Base-by-base conservation (phyloP, 768 basidiomycete species). In the Thelephora aurantiotincta region DNA sequence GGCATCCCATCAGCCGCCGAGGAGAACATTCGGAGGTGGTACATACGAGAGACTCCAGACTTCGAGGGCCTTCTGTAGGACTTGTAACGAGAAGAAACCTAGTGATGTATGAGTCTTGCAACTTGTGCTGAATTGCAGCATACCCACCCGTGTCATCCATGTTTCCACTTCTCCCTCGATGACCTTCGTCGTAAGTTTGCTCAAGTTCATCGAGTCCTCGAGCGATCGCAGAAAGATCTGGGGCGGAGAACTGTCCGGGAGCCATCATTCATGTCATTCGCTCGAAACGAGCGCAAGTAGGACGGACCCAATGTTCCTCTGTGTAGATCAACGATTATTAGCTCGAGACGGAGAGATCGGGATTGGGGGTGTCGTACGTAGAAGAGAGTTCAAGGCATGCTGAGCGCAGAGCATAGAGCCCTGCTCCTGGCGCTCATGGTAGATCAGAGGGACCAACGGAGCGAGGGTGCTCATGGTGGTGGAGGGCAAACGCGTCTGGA, bases 81-180 rank as follows among this genome's bases (percentile, higher is more conserved):
- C 92, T 52, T 91, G 89, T 1, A 94, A 73, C 2, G 91, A 93
- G 64, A 96, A 96, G 62, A 89, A 96, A 1, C 88, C 87, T 89
- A 53, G 18, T 35, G 45, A 43, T 46, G 11, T 1, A 26, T 52
- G 20, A 52, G 14, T 34, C 11, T 42, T 9, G 44, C 16, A 20
- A 5, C 12, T 43, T 9, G 14, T 35, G 35, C 43, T 43, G 26
- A 23, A 14, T n/a, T 18, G 11, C 36, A 11, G 26, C 33, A 18
- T 5, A 35, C 56, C 33, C 51, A 78, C 89, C 91, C 22, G 88
- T 89, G 60, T 93, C 91, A 55, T 96, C 91, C 84, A 92, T 88
- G 58, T 96, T 96, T 50, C 82, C 82, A 36, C 65, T 60, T 46
- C 56, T 56, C 23, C 64, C 67, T 33, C 61, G 55, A 59, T 68